A percentile compares a stretch with the other conserved stretches of the same genome.
These are phyloP conservation scores for Lavandula angustifolia DNA, from an alignment of 257 asterid genomes.

Conservation along the genomic window DNA sequence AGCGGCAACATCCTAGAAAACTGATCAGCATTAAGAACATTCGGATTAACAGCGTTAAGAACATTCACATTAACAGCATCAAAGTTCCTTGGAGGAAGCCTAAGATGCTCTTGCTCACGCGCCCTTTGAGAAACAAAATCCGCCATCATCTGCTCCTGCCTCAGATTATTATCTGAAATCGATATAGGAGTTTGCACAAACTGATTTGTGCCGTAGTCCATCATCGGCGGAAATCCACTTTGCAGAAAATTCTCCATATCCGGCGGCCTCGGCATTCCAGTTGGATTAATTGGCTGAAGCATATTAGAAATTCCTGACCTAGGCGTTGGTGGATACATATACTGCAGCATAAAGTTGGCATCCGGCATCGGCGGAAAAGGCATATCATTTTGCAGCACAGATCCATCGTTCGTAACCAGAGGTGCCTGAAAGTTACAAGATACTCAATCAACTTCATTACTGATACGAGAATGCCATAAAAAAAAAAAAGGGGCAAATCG, in stretches of 20 bases:
- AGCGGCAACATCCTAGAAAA: slow-evolving; percentile 30
- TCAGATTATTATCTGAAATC: not conserved
- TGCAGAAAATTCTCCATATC: slow-evolving; percentile 18
- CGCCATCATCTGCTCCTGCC: slow-evolving; percentile 11
- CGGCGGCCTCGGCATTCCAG: slow-evolving; percentile 10
- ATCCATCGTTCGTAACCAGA: not conserved
- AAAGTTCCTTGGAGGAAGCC: slow-evolving; percentile 27
- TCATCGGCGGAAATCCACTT: slow-evolving; percentile 15
- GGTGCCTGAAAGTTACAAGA: slow-evolving; percentile 24
- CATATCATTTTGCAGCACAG: slow-evolving; percentile 9
- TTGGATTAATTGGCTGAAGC: slow-evolving; percentile 1
- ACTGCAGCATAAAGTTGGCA: slow-evolving; percentile 24
- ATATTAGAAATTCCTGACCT: slow-evolving; percentile 17
- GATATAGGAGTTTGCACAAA: slow-evolving; percentile 13
- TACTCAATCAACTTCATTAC: not conserved
- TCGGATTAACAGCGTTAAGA: slow-evolving; percentile 19
- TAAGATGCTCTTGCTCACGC: slow-evolving; percentile 26
- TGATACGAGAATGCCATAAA: not conserved
- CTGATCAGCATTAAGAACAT: slow-evolving; percentile 27
- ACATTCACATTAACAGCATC: slow-evolving; percentile 16
- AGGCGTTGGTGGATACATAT: slow-evolving; percentile 5
- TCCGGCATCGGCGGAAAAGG: slow-evolving; percentile 18
- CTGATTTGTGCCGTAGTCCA: slow-evolving; percentile 7
- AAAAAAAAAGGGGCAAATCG: not conserved
- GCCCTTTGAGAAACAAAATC: slow-evolving; percentile 16